Evolutionary conservation across 768 basidiomycete genomes (phyloP).

Genomic region (Tylopilus sp.): DNA sequence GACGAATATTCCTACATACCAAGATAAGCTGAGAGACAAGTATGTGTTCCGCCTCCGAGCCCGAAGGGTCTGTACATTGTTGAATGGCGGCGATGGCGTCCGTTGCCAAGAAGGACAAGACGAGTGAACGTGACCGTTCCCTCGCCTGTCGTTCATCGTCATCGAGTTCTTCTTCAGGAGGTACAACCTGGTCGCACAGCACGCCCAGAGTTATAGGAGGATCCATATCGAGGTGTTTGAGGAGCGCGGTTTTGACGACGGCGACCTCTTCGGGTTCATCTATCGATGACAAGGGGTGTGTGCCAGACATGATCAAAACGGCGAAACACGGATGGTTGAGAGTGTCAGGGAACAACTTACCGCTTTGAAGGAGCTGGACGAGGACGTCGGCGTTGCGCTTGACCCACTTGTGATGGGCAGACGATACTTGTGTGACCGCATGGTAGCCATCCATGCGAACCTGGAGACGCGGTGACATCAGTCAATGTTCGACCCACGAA

Average conservation of each 20-base stretch:
- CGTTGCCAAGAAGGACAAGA: slow-evolving; percentile 54
- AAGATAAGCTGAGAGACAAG: slow-evolving; percentile 46
- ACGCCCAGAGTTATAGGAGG: slow-evolving; percentile 58
- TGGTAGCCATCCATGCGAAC: slow-evolving; percentile 68
- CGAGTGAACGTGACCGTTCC: slow-evolving; percentile 54
- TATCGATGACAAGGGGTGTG: slow-evolving; percentile 23
- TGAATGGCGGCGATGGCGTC: slow-evolving; percentile 48
- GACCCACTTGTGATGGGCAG: slow-evolving; percentile 52
- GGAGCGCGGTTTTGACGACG: slow-evolving; percentile 57
- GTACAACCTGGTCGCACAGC: slow-evolving; percentile 63
- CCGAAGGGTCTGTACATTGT: slow-evolving; percentile 39
- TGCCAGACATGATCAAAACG: slow-evolving; percentile 20
- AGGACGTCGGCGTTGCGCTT: slow-evolving; percentile 73
- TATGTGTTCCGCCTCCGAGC: slow-evolving; percentile 44
- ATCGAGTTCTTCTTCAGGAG: slow-evolving; percentile 47
- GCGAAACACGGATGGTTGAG: slow-evolving; percentile 5
- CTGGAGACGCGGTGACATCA: slow-evolving; percentile 30
- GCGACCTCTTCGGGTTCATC: slow-evolving; percentile 66
- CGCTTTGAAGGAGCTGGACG: slow-evolving; percentile 71
- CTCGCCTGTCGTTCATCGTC: slow-evolving; percentile 58
- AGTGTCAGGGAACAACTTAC: slow-evolving; percentile 37
- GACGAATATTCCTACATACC: slow-evolving; percentile 35
- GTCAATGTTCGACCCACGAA: slow-evolving; percentile 5
- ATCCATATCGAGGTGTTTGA: slow-evolving; percentile 63
- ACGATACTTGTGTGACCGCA: slow-evolving; percentile 52